Evolutionary conservation across 1,284 basidiomycete genomes (phyloP).

Genomic region (Sanghuangporus sanghuang): DNA sequence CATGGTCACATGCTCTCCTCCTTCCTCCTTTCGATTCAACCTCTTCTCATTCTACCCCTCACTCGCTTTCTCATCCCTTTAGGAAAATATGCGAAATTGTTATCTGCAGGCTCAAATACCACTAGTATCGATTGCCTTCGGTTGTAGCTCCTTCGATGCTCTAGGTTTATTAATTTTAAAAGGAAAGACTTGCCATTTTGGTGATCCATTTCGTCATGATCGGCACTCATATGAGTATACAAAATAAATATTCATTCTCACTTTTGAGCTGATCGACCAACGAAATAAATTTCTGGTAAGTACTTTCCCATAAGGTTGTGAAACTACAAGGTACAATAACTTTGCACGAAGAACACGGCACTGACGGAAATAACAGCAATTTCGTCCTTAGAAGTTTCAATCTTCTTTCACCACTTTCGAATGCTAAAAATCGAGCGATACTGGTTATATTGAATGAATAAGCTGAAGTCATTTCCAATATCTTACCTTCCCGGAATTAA

Average conservation of each 20-base stretch:
- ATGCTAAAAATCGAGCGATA: not conserved
- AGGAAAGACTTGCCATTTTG: no score
- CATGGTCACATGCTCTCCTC: not conserved
- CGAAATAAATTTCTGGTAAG: not conserved
- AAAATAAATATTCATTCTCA: no score
- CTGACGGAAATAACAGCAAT: not conserved
- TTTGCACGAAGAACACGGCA: not conserved
- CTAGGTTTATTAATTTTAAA: no score
- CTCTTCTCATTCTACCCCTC: no score
- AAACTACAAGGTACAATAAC: not conserved
- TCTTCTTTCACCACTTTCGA: constrained; percentile 13
- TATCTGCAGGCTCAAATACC: no score
- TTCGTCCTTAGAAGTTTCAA: not conserved
- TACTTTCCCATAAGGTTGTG: not conserved
- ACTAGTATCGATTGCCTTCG: no score
- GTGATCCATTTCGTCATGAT: no score
- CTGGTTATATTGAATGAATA: not conserved
- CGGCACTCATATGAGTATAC: no score
- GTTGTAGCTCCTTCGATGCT: no score
- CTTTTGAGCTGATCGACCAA: no score
- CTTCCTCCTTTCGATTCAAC: not conserved
- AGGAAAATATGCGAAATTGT: no score
- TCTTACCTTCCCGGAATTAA: constrained; percentile 33
- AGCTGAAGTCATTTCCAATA: not conserved
- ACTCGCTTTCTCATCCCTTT: no score